Conservation (phyloP, 371 early-diverging fungal genomes). For the Zancudomyces culisetae region DNA sequence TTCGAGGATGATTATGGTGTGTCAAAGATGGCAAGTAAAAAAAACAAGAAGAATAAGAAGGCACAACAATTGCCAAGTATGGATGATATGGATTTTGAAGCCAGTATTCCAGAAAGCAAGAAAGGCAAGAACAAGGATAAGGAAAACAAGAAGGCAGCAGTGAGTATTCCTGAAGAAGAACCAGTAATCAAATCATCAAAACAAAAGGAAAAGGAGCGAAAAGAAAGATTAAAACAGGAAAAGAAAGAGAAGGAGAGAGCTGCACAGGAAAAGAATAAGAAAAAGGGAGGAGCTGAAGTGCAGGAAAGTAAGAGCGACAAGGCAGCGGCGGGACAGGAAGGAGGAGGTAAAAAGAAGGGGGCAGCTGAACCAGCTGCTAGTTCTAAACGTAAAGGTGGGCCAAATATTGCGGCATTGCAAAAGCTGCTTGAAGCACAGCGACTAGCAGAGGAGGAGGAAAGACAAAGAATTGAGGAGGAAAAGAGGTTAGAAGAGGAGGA, state of each 20-base stretch:
- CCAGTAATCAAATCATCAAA: slow-evolving; percentile 32
- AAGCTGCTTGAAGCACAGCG: slow-evolving; percentile 41
- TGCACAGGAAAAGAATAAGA: slow-evolving; percentile 29
- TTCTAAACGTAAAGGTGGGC: slow-evolving; percentile 10
- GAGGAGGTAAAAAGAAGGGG: slow-evolving; percentile 4
- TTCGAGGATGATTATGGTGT: background rate
- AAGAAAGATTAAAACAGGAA: slow-evolving; percentile 70
- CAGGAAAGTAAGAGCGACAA: slow-evolving; percentile 20
- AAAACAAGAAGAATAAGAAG: slow-evolving; percentile 20
- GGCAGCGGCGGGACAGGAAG: slow-evolving; percentile 18
- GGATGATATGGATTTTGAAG: slow-evolving; percentile 6
- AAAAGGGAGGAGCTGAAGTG: slow-evolving; percentile 21
- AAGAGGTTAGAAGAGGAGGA: slow-evolving; percentile 31
- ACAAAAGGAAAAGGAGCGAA: slow-evolving; percentile 50
- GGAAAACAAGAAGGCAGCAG: slow-evolving; percentile 1
- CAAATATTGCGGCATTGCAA: slow-evolving; percentile 40
- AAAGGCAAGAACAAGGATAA: background rate
- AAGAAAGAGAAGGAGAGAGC: slow-evolving; percentile 31
- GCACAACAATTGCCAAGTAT: slow-evolving; percentile 6
- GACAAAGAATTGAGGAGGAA: slow-evolving; percentile 35
- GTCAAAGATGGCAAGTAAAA: slow-evolving; percentile 7
- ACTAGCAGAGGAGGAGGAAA: slow-evolving; percentile 33
- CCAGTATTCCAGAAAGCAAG: background rate
- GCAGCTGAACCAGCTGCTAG: background rate
- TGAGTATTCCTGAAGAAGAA: slow-evolving; percentile 4